A percentile compares a stretch with the other conserved stretches of the same genome.
phyloP scores from a whole-genome alignment of 306 rosid species.

The Sicyos edulis region DNA sequence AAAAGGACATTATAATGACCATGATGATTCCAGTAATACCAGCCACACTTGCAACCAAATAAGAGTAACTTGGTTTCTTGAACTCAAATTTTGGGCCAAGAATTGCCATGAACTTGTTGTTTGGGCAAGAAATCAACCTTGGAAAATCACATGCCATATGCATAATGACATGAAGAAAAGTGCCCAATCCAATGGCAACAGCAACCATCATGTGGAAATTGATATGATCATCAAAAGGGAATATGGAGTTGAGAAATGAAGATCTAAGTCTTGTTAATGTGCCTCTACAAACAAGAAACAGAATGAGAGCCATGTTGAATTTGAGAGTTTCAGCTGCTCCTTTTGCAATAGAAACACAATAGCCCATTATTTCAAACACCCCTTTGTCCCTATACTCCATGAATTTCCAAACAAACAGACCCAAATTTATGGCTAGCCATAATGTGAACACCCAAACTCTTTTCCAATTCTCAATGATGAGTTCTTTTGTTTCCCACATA shows the following conservation, averaged over 20 bases:
- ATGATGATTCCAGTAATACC: slow-evolving; percentile 53
- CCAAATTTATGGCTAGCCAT: slow-evolving; percentile 45
- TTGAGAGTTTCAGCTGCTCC: slow-evolving; percentile 73
- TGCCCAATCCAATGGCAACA: slow-evolving; percentile 41
- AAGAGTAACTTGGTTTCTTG: slow-evolving; percentile 34
- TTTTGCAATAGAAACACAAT: slow-evolving; percentile 52
- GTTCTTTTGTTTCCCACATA: slow-evolving; percentile 18
- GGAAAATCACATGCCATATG: slow-evolving; percentile 62
- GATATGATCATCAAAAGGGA: slow-evolving; percentile 62
- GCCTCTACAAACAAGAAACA: slow-evolving; percentile 58
- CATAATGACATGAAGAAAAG: slow-evolving; percentile 30
- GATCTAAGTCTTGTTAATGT: slow-evolving; percentile 45
- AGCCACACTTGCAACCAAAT: slow-evolving; percentile 30
- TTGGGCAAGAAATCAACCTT: slow-evolving; percentile 30
- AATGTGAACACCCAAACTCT: slow-evolving; percentile 43
- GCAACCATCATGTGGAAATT: slow-evolving; percentile 51
- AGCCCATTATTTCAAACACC: slow-evolving; percentile 51
- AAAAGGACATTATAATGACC: slow-evolving; percentile 48
- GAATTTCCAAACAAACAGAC: slow-evolving; percentile 45
- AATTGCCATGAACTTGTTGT: slow-evolving; percentile 26
- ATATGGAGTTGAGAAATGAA: slow-evolving; percentile 32
- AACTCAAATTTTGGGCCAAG: slow-evolving; percentile 28
- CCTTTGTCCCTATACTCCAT: slow-evolving; percentile 31
- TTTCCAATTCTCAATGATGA: slow-evolving; percentile 35
- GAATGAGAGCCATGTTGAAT: slow-evolving; percentile 63